phyloP scores from a whole-genome alignment of 176 grass and related monocot genomes.

The Aegilops longissima region DNA sequence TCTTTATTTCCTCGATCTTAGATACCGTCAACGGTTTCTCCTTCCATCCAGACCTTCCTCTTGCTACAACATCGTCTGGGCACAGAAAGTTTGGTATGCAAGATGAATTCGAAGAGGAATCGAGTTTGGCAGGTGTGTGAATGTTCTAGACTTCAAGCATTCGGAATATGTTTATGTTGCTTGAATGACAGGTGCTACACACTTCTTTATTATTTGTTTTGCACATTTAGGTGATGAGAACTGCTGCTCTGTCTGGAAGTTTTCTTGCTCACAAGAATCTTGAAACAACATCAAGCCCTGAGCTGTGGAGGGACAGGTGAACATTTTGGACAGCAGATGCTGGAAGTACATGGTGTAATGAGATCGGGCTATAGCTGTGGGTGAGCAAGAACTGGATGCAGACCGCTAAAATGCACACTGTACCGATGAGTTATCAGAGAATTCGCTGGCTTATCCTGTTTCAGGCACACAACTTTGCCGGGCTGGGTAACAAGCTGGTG shows the following conservation, averaged over 20 bases:
- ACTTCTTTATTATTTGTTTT: background rate
- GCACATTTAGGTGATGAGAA: constrained; percentile 65
- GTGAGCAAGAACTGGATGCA: constrained; percentile 3
- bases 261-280: constrained; percentile 47
- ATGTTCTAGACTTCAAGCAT: background rate
- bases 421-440: background rate
- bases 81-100: constrained; percentile 68
- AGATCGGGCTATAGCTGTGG: background rate
- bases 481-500: background rate
- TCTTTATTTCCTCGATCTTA: constrained; percentile 43
- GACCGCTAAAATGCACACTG: background rate
- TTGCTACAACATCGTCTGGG: constrained; percentile 80
- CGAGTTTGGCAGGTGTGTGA: constrained; percentile 51
- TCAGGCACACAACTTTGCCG: background rate
- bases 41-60: constrained; percentile 83
- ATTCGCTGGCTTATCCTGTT: background rate
- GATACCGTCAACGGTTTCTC: constrained; percentile 82
- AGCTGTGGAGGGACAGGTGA: background rate
- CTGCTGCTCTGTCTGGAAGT: constrained; percentile 83
- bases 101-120: constrained; percentile 60
- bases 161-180: background rate
- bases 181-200: constrained; percentile 6
- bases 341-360: background rate
- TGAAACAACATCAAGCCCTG: constrained; percentile 18
- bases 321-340: constrained; percentile 5